Evolutionary conservation across 129 eudicot genomes (phyloP), one percentile per base, ranked within the genome.

Genomic region (Centrapalus pauciflorus): DNA sequence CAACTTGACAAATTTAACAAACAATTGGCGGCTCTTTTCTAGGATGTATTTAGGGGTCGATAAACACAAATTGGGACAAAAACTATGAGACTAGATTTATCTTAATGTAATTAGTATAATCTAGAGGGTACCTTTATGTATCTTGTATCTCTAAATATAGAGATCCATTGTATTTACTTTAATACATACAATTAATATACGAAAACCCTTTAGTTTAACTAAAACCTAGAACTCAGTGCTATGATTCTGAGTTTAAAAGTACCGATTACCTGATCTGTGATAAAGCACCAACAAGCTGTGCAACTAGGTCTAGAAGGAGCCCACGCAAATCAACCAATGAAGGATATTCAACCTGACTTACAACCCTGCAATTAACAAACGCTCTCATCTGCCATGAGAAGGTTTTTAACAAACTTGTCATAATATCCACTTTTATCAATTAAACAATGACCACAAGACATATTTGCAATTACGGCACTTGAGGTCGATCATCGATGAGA

Each of bases 271-370:
- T 87, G 76, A 83, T 81, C 62, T 83, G 84, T 43, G 97, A 90
- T 41, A 90, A 75, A 69, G 96, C 97, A 55, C 97, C 97, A 23
- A 90, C 78, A 38, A 90, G 97, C 46, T 90, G 90, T 24, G 97
- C 89, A 60, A 90, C 97, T 13, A 87, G 76, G 67, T 90, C 97
- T 49, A 90, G 82, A 55, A 90, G 96, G 61, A 87, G 86, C 57
- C 96, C 92, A 64, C 97, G 84, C 74, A 87, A 59, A 71, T 90
- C 95, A 49, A 81, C 88, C 62, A 90, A 74, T 19, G 96, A 90
- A 62, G 97, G 97, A 77, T 90, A 87, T 34, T 90, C 97, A 71
- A 81, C 89, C 77, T 90, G 97, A 84, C 96, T 90, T 56, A 90
- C 96, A 79, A 85, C 90, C 90, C 97, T 90, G 83, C 70, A 74